Evolutionary conservation across 129 eudicot species (phyloP).

Genomic region (Flaveria bidentis): DNA sequence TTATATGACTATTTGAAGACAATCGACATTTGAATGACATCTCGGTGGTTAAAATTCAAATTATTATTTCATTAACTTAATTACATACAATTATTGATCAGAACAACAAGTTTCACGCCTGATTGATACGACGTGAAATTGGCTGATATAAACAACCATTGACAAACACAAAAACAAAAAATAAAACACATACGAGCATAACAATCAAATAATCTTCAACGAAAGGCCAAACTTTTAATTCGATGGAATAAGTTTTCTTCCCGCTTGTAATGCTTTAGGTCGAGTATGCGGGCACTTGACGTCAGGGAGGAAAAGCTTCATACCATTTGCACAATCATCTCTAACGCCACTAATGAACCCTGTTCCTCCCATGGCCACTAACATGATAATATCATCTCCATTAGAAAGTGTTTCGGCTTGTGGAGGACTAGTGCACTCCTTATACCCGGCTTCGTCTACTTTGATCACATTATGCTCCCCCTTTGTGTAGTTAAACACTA

Average conservation of each 20-base stretch:
- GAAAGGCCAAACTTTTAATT: background rate
- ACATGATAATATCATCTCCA: conserved; percentile 22
- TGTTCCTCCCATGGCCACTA: conserved; percentile 20
- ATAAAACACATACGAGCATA: background rate
- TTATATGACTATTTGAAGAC: too few relatives aligned
- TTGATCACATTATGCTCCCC: conserved; percentile 34
- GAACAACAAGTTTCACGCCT: background rate
- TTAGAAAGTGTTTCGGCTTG: background rate
- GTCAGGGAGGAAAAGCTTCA: conserved; percentile 29
- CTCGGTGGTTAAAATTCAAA: background rate
- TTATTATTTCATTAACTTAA: background rate
- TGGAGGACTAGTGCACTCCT: conserved; percentile 19
- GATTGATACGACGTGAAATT: background rate
- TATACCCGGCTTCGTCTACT: conserved; percentile 27
- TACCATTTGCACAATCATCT: conserved; percentile 24
- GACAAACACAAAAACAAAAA: background rate
- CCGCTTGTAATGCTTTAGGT: conserved; percentile 8
- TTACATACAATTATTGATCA: background rate
- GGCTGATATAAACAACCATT: conserved; percentile 1
- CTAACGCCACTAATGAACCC: conserved; percentile 40
- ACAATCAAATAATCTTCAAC: background rate
- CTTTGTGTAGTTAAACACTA: conserved; percentile 42
- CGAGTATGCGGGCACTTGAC: conserved; percentile 12
- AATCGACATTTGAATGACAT: too few relatives aligned
- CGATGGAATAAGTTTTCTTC: conserved; percentile 13